Conservation (phyloP, 805 yeast species). For the Wickerhamiella qilinensis region DNA sequence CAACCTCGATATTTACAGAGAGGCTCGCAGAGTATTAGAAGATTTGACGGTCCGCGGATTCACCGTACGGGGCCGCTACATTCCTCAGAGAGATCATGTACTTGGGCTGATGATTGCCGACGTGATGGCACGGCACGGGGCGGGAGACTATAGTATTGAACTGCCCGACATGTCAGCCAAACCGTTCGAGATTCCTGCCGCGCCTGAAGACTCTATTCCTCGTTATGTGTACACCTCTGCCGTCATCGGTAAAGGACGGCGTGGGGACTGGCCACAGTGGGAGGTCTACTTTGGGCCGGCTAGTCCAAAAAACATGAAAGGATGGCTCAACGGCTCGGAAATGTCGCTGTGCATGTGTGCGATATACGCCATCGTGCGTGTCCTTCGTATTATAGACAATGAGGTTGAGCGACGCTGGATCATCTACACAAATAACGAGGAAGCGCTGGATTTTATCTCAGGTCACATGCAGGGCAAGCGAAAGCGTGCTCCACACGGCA, state of each 20-base stretch:
- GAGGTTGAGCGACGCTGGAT: slow-evolving; percentile 5
- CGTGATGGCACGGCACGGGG: slow-evolving; percentile 7
- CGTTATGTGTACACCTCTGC: not conserved
- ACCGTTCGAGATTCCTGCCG: slow-evolving; percentile 1
- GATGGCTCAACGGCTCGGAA: slow-evolving; percentile 2
- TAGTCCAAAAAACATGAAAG: slow-evolving; percentile 2
- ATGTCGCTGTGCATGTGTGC: slow-evolving; percentile 2
- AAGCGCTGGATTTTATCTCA: not conserved
- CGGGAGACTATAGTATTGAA: slow-evolving; percentile 6
- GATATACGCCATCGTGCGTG: slow-evolving; percentile 2
- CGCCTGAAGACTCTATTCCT: slow-evolving; percentile 3
- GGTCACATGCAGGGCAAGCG: slow-evolving; percentile 1
- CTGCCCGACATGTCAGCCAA: not conserved
- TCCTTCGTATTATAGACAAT: slow-evolving; percentile 4
- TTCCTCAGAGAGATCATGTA: slow-evolving; percentile 3
- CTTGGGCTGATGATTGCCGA: slow-evolving; percentile 7
- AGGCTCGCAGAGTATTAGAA: slow-evolving; percentile 6
- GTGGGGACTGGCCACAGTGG: slow-evolving; percentile 1
- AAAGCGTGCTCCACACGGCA: slow-evolving; percentile 1
- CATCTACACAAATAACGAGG: slow-evolving; percentile 1
- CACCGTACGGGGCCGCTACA: slow-evolving; percentile 2
- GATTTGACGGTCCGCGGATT: slow-evolving; percentile 2
- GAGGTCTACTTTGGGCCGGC: slow-evolving; percentile 1
- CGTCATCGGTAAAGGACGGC: not conserved
- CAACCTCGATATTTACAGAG: slow-evolving; percentile 6